Base-by-base conservation (phyloP, 164 flowering plant species). In the Vitis rupestris region DNA sequence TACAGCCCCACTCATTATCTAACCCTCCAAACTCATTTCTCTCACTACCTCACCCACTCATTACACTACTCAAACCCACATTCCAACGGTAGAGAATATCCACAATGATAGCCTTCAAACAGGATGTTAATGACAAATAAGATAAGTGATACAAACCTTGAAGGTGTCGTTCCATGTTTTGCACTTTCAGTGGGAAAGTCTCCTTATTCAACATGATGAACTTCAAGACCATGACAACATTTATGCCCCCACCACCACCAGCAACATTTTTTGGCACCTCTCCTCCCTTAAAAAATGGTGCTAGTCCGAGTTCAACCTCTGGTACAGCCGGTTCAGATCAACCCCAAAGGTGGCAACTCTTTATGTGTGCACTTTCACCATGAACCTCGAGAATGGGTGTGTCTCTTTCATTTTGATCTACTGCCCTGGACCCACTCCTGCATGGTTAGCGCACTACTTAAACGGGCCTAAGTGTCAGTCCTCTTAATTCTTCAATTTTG, bases 161-260 rank as follows among this genome's bases (percentile, higher is more conserved):
- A 92, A 72, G 97, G 91, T 56, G 86, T 90, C 57, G 88, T 90
- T 57, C 82, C 97, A 0, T 92, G 99, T 80, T 89, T 94, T 84
- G 93, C 99, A 59, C 87, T 94, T 37, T 89, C 97, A 37, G 94
- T 23, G 97, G 97, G 49, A 90, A 90, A 71, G 85, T 94, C 62
- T 87, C 97, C 19, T 74, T 92, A 15, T 93, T 93, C 76, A 91
- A 91, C 73, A 88, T 94, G 23, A 19, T 19, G 23, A 19, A 1
- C 23, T 19, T 19, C 23, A 19, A 19, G 23, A 19, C 23, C 23
- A 19, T 19, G 23, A 19, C 23, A 19, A 19, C 23, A 19, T 19
- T 19, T 19, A 19, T 19, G 23, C 23, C 94, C 85, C 89, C 94
- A 91, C 98, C 16, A 91, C 91, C 71, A 91, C 89, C 92, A 97